Evolutionary conservation across 352 stramenopile genomes (phyloP).

Genomic region (Paralagenidium karlingii): DNA sequence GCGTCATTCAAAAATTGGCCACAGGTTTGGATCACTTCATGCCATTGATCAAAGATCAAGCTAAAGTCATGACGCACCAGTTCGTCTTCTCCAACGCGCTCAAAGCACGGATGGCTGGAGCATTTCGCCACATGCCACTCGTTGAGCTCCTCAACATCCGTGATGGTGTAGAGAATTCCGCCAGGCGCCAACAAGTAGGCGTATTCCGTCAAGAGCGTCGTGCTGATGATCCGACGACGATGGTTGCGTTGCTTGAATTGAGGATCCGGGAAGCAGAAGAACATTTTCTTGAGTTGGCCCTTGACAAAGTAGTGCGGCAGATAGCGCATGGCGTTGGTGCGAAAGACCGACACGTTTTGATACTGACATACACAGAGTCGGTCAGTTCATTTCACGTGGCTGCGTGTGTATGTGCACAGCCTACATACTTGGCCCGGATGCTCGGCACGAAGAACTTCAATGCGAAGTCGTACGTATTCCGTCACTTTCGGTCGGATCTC

Average conservation of each 20-base stretch:
- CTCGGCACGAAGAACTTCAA: constrained; percentile 78
- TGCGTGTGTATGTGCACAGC: no score
- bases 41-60: background rate
- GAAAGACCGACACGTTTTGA: constrained; percentile 92
- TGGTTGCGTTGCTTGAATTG: constrained; percentile 99
- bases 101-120: constrained; percentile 89
- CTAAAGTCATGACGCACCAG: constrained; percentile 26
- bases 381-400: no score
- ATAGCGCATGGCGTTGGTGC: constrained; percentile 95
- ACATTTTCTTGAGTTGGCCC: constrained; percentile 91
- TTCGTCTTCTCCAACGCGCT: constrained; percentile 76
- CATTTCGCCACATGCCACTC: constrained; percentile 96
- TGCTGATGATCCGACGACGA: constrained; percentile 87
- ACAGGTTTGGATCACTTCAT: background rate
- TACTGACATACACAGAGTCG: constrained; percentile 37
- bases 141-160: constrained; percentile 97
- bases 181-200: constrained; percentile 88
- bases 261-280: constrained; percentile 99
- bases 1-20: background rate
- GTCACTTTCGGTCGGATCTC: constrained; percentile 96
- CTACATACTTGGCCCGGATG: constrained; percentile 23
- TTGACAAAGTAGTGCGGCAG: constrained; percentile 77
- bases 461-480: constrained; percentile 86
- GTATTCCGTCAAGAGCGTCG: constrained; percentile 93
- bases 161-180: constrained; percentile 97